Percentiles rank a stretch among this genome's conserved stretches.
Conservation (phyloP, 1,284 basidiomycete species). For the Grifola frondosa region DNA sequence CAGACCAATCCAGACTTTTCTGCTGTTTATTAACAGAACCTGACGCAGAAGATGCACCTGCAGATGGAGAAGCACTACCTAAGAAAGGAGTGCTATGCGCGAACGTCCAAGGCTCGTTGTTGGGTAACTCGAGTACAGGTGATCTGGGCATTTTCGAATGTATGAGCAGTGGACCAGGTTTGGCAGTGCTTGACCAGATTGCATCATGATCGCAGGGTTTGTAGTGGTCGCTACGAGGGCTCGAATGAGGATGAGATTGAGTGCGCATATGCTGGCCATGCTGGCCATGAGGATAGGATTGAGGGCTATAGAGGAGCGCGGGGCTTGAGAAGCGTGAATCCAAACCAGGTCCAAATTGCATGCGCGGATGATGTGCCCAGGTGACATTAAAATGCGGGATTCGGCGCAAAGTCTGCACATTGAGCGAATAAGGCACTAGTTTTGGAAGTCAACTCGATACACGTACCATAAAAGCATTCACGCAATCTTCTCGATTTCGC, state of each 20-base stretch:
- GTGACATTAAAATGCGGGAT: conserved; percentile 72
- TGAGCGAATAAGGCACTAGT: conserved; percentile 6
- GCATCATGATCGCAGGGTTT: neutral
- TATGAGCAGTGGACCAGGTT: neutral
- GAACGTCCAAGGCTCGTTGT: conserved; percentile 6
- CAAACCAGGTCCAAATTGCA: conserved; percentile 2
- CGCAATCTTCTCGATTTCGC: conserved; percentile 70
- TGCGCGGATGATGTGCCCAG: conserved; percentile 66
- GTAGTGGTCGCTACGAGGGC: neutral
- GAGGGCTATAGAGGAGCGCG: neutral
- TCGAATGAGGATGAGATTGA: conserved; percentile 3
- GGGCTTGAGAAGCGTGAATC: conserved; percentile 8
- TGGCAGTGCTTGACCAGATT: neutral
- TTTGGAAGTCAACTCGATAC: conserved; percentile 1
- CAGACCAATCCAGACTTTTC: conserved; percentile 30
- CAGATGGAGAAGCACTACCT: neutral
- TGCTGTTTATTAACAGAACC: neutral
- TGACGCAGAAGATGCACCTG: neutral
- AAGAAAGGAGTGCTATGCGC: conserved; percentile 7
- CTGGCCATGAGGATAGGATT: neutral
- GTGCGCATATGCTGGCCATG: neutral
- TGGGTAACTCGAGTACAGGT: neutral
- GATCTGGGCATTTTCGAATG: neutral
- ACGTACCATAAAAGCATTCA: conserved; percentile 63
- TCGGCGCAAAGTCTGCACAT: conserved; percentile 57